Percentiles rank a stretch among this genome's conserved stretches.
Evolutionary conservation across 2,329 filamentous ascomycete genomes (phyloP).

Genomic region (Dothideomycetes sp.): DNA sequence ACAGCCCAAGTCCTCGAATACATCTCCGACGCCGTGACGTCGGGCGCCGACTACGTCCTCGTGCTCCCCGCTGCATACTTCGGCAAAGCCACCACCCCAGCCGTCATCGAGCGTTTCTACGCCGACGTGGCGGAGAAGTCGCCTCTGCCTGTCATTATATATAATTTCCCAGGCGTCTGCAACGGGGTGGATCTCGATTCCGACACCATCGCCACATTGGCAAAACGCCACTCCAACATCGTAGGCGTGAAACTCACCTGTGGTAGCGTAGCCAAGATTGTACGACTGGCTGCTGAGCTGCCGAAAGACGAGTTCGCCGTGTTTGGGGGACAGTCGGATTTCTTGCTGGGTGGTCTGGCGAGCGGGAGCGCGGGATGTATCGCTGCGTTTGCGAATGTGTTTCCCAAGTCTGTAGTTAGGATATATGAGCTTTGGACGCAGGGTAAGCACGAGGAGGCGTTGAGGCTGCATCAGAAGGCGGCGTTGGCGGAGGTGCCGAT

Average conservation of each 20-base stretch:
- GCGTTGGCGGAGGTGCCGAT: conserved; percentile 53
- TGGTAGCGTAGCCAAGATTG: conserved; percentile 50
- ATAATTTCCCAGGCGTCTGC: conserved; percentile 60
- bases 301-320: conserved; percentile 47
- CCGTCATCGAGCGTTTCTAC: conserved; percentile 32
- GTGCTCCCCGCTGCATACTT: conserved; percentile 36
- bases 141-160: conserved; percentile 55
- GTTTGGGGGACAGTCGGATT: conserved; percentile 59
- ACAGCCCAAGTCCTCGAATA: conserved; percentile 33
- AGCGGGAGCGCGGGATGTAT: conserved; percentile 40
- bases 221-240: conserved; percentile 41
- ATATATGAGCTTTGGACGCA: conserved; percentile 52
- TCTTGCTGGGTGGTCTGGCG: conserved; percentile 41
- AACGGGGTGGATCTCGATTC: conserved; percentile 60
- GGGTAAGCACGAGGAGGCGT: conserved; percentile 47
- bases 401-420: conserved; percentile 43
- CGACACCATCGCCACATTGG: conserved; percentile 46
- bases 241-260: conserved; percentile 58
- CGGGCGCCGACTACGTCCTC: conserved; percentile 32
- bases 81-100: conserved; percentile 29
- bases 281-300: conserved; percentile 42
- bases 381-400: conserved; percentile 43
- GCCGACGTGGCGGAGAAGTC: conserved; percentile 44
- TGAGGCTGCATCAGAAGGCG: conserved; percentile 49
- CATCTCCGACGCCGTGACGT: conserved; percentile 28